Base-by-base conservation (phyloP, 371 early-diverging fungal genomes). In the Mucor irregularis region DNA sequence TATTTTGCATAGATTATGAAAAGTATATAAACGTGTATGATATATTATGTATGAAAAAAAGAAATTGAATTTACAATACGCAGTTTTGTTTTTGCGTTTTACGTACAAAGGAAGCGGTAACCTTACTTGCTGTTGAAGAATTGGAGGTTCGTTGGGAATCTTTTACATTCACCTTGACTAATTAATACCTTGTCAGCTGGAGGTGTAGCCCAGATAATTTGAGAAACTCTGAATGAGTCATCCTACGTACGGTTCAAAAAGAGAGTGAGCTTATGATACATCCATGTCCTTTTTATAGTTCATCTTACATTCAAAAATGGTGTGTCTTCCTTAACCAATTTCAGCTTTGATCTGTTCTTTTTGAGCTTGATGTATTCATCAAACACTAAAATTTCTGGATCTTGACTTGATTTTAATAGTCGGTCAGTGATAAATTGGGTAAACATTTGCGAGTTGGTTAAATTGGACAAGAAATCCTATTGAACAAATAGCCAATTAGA, bases 311-410 rank as follows among this genome's bases (percentile, higher is more conserved):
- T 81, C 40, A 92, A 59, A 54, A 92, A 92, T 13, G 87, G 90
- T 13, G 93, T 92, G 13, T 86, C 81, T 55, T 90, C 91, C 49
- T 91, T 92, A 13, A 82, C 82, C 49, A 91, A 69, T 33, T 85
- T 81, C 34, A 93, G 76, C 44, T 84, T 84, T 13, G 89, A 89
- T 46, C 92, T 71, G 55, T 93, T 93, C 37, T 88, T 64, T 61
- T 93, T 93, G 16, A 87, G 80, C 57, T 90, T 91, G 65, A 93
- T 89, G 39, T 81, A 79, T 55, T 92, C 91, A 57, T 89, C 89
- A 72, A 92, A 92, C 50, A 90, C 86, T 14, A 89, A 70, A 9
- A 90, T 80, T 53, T 90, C 90, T 13, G 87, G 86, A 48, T 93
- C 90, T 19, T 78, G 75, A 5, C 71, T 65, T 9, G 87, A 72